These are phyloP conservation scores for Clitopilus passeckerianus DNA, from an alignment of 768 basidiomycete genomes.

Conservation along the genomic window DNA sequence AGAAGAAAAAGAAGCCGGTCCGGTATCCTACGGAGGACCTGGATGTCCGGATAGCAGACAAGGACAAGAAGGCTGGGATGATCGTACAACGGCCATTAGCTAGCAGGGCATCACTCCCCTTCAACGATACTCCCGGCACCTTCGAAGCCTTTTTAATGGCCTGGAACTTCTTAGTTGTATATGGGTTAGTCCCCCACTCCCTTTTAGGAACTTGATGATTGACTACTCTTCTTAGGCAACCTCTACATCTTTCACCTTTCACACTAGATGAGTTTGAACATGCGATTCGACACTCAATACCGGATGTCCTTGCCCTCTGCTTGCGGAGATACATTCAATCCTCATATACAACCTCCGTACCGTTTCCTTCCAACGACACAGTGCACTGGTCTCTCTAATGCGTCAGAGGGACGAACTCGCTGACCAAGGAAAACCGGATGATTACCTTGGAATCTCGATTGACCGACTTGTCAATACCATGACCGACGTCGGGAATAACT, in stretches of 20 bases:
- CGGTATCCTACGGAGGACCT: slow-evolving; percentile 94
- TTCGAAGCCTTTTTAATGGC: slow-evolving; percentile 88
- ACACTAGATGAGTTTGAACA: slow-evolving; percentile 92
- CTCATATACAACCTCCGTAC: slow-evolving; percentile 90
- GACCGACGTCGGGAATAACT: slow-evolving; percentile 81
- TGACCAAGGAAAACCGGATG: slow-evolving; percentile 35
- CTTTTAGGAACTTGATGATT: slow-evolving; percentile 5
- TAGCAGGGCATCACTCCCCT: slow-evolving; percentile 59
- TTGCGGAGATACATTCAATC: slow-evolving; percentile 85
- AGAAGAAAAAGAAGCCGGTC: slow-evolving; percentile 85
- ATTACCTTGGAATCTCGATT: slow-evolving; percentile 50
- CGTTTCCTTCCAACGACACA: slow-evolving; percentile 70
- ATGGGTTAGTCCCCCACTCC: slow-evolving; percentile 58
- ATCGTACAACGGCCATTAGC: slow-evolving; percentile 63
- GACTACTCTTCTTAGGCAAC: slow-evolving; percentile 48
- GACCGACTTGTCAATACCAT: slow-evolving; percentile 63
- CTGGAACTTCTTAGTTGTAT: slow-evolving; percentile 93
- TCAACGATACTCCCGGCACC: slow-evolving; percentile 52
- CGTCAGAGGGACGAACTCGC: slow-evolving; percentile 36
- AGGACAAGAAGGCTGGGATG: slow-evolving; percentile 78
- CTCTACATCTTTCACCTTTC: slow-evolving; percentile 82
- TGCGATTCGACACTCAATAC: slow-evolving; percentile 70
- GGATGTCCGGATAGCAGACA: slow-evolving; percentile 73
- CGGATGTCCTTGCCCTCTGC: slow-evolving; percentile 71
- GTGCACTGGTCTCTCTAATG: slow-evolving; percentile 65